Evolutionary conservation across 2,329 filamentous ascomycete species (phyloP), one percentile per base, ranked within the genome.

Genomic region (Plenodomus tracheiphilus): DNA sequence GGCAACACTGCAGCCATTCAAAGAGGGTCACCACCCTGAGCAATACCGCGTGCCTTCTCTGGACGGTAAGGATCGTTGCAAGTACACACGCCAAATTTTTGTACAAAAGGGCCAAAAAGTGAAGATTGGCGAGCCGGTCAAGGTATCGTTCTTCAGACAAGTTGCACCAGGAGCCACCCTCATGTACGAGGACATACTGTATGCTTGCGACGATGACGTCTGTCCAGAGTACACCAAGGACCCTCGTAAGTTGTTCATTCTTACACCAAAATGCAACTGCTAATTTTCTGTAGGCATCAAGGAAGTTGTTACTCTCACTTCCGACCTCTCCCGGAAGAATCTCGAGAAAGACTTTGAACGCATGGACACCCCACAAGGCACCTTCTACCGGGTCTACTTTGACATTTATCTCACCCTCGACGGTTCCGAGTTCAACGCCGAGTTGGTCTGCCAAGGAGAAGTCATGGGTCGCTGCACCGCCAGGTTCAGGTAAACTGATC

Each of bases 141-240:
- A 97, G 81, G 94, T 97, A 38, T 96, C 90, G 9, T 97, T 97
- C 77, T 97, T 99, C 85, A 83, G 94, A 74, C 94, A 97, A 74
- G 94, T 99, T 46, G 94, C 94, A 5, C 94, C 94, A 0, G 94
- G 94, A 41, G 94, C 94, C 28, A 97, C 93, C 1, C 85, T 99
- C 63, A 97, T 99, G 94, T 99, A 99, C 73, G 94, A 99, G 79
- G 94, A 99, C 77, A 93, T 97, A 45, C 76, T 97, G 49, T 97
- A 97, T 73, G 94, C 93, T 42, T 99, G 94, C 69, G 94, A 99
- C 69, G 94, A 97, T 58, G 94, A 99, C 72, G 90, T 96, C 43
- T 97, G 93, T 75, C 94, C 94, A 1, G 94, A 97, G 74, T 99
- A 99, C 73, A 97, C 93, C 61, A 99, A 97, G 74, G 94, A 99